Evolutionary conservation across 1,139 yeast genomes (phyloP), one percentile per base, ranked within the genome.

Genomic region (Suhomyces kunorum): DNA sequence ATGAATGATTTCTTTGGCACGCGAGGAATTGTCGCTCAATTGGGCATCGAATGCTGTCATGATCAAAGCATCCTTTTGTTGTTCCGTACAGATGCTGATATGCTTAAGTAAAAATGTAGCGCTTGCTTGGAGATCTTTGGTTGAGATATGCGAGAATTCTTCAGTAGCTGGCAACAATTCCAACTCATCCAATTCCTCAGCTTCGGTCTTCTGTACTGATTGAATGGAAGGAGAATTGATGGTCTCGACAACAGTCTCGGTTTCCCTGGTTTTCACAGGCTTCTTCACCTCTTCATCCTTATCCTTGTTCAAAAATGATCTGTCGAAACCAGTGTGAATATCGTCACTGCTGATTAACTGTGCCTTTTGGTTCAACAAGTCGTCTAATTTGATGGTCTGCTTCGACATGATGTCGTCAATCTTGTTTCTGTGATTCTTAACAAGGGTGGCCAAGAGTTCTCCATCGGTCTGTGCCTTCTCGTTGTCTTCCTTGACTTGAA

Each of bases 1-100:
- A 57, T 82, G 86, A 32, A 92, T 82, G 22, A 83, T 76, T 45
- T 78, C 84, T 48, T 73, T 75, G 1, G 90, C 80, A 11, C 63
- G 58, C 5, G 49, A 45, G 0, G 76, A 58, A 38, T 87, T 74
- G 13, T 81, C 83, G 8, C 74, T 79, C 45, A 90, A 72, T 59
- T 89, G 89, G 39, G 74, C 70, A 54, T 92, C 96, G 60, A 92
- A 94, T 0, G 98, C 95, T 18, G 84, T 82, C 96, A 92, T 90
- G 58, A 90, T 71, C 44, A 94, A 76, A 0, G 96, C 90, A 62
- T 94, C 98, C 58, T 90, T 89, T 58, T 92, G 98, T 45, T 80
- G 81, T 50, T 86, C 90, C 3, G 80, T 79, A 41, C 90, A 80
- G 44, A 94, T 86, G 42, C 74, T 70, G 23, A 87, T 79, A 59